Conservation (phyloP, 139 green algal genomes). For the Haematococcus sp. region DNA sequence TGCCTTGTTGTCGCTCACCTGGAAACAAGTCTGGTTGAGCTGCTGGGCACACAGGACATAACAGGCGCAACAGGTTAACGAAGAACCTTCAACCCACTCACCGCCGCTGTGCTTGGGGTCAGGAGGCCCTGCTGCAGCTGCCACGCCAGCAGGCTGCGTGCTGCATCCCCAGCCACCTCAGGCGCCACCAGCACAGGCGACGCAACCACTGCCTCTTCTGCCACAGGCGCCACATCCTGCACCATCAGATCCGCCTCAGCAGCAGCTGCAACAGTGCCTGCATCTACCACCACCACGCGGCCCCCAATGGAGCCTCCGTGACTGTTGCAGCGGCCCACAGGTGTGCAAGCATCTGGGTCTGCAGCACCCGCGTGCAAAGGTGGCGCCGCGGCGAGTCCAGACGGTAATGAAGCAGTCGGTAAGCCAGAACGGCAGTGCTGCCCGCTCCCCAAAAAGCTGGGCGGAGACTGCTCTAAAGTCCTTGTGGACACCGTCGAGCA, state of each 20-base stretch:
- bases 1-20: too few relatives aligned
- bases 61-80: background rate
- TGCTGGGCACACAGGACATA: background rate
- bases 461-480: too few relatives aligned
- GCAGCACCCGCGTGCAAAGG: background rate
- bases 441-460: too few relatives aligned
- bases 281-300: conserved; percentile 15
- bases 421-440: too few relatives aligned
- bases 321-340: background rate
- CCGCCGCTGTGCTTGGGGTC: background rate
- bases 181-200: conserved; percentile 24
- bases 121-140: conserved; percentile 30
- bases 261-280: conserved; percentile 11
- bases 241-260: background rate
- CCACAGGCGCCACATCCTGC: background rate
- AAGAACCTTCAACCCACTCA: background rate
- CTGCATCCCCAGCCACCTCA: background rate
- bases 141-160: conserved; percentile 26
- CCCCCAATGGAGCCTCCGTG: too few relatives aligned
- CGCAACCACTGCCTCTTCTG: background rate
- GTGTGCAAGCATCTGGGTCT: background rate
- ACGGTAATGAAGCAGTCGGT: background rate
- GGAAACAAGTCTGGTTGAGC: too few relatives aligned
- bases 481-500: too few relatives aligned
- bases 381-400: background rate